Conservation (phyloP, 129 eudicot genomes). For the Gnaphalium uliginosum region DNA sequence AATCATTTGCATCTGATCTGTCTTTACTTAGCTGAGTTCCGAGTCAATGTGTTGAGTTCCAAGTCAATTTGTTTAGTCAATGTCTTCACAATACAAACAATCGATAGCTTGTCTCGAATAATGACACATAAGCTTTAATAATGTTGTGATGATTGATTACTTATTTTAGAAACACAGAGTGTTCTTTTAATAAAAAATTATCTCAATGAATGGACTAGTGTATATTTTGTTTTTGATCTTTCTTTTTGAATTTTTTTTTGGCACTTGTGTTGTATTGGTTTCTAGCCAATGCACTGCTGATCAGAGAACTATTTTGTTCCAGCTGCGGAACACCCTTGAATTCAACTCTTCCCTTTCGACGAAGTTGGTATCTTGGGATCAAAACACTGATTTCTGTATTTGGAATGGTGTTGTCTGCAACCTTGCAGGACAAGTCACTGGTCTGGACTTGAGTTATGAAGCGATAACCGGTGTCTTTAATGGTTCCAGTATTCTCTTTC, state of each 20-base stretch:
- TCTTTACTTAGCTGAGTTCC: neutral
- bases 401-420: conserved; percentile 24
- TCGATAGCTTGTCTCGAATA: neutral
- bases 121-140: too few relatives aligned
- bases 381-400: conserved; percentile 15
- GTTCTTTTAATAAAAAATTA: neutral
- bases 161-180: too few relatives aligned
- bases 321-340: conserved; percentile 8
- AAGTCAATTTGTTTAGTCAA: too few relatives aligned
- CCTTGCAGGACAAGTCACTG: conserved; percentile 14
- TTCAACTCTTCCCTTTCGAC: conserved; percentile 11
- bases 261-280: neutral
- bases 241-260: neutral
- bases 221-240: neutral
- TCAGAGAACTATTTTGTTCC: neutral
- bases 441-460: conserved; percentile 17
- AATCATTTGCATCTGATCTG: too few relatives aligned
- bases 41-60: too few relatives aligned
- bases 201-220: neutral
- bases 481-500: conserved; percentile 12
- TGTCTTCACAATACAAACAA: neutral
- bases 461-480: neutral
- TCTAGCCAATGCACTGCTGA: neutral
- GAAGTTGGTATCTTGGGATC: conserved; percentile 11
- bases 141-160: too few relatives aligned